These are phyloP conservation scores for Coemansia sp. DNA, from an alignment of 192 early-diverging fungal species.

Conservation along the genomic window DNA sequence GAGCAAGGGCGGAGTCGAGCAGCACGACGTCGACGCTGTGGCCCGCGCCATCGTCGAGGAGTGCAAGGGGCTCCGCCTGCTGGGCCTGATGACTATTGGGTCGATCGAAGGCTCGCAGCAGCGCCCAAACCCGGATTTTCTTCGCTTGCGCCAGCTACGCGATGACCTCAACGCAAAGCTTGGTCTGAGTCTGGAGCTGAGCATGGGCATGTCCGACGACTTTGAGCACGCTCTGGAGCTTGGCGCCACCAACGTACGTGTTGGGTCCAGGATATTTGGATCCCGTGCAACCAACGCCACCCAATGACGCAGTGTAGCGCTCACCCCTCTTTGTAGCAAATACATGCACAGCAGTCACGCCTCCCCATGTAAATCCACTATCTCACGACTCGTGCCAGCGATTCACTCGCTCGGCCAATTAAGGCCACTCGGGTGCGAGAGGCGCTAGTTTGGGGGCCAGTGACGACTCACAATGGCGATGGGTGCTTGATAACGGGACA, in stretches of 20 bases:
- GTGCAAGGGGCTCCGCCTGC: conserved; percentile 69
- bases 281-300: conserved; percentile 35
- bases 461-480: neutral
- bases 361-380: neutral
- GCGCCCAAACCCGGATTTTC: conserved; percentile 56
- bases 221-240: conserved; percentile 79
- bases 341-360: neutral
- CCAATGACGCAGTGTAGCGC: neutral
- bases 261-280: conserved; percentile 93
- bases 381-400: conserved; percentile 17
- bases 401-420: conserved; percentile 58
- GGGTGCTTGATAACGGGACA: neutral
- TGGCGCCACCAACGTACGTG: conserved; percentile 91
- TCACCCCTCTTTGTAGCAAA: neutral
- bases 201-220: conserved; percentile 99
- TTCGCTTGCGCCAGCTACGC: conserved; percentile 36
- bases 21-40: conserved; percentile 54
- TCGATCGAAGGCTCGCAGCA: conserved; percentile 54
- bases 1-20: conserved; percentile 76
- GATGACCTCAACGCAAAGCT: conserved; percentile 18
- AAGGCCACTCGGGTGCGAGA: neutral
- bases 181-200: conserved; percentile 65
- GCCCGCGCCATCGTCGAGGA: conserved; percentile 61
- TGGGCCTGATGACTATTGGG: conserved; percentile 97
- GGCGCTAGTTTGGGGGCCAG: no score